A percentile compares a stretch with the other conserved stretches of the same genome.
Conservation (phyloP, 352 stramenopile species). For the Phytophthora fragariaefolia region DNA sequence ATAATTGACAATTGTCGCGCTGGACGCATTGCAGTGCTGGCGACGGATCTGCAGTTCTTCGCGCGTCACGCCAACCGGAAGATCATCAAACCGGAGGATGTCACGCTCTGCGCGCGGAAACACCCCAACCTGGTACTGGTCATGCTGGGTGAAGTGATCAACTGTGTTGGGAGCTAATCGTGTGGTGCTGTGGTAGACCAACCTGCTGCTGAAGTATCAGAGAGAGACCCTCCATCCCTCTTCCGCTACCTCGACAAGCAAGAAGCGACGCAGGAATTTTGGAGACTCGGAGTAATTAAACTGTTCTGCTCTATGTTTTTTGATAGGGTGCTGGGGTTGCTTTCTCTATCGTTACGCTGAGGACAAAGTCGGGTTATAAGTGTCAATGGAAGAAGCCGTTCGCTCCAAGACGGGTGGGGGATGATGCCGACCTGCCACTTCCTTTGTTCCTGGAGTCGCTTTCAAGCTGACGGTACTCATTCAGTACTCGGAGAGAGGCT, state of each 20-base stretch:
- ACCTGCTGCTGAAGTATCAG: conserved; percentile 65
- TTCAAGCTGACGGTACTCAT: conserved; percentile 72
- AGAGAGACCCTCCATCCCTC: conserved; percentile 45
- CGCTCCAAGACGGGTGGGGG: conserved; percentile 1
- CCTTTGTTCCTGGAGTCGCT: conserved; percentile 48
- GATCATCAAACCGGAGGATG: conserved; percentile 78
- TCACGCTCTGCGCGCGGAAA: conserved; percentile 70
- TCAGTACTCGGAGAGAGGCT: conserved; percentile 67
- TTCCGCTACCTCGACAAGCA: conserved; percentile 18
- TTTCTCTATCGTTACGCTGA: neutral
- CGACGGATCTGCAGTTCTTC: conserved; percentile 80
- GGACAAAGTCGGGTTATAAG: neutral
- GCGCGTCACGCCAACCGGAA: conserved; percentile 73
- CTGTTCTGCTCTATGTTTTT: conserved; percentile 10
- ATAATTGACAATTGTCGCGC: too few relatives aligned
- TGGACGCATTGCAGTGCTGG: conserved; percentile 54
- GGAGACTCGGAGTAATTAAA: conserved; percentile 34
- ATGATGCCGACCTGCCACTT: conserved; percentile 26
- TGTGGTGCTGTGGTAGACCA: conserved; percentile 36
- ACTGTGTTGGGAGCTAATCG: too few relatives aligned
- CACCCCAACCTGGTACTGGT: conserved; percentile 55
- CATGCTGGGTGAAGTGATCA: too few relatives aligned
- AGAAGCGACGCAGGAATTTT: conserved; percentile 40
- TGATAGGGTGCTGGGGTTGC: neutral
- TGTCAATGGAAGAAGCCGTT: conserved; percentile 30